These are phyloP conservation scores for Sarocladium brachiariae DNA, from an alignment of 2,329 filamentous ascomycete genomes.

Conservation along the genomic window DNA sequence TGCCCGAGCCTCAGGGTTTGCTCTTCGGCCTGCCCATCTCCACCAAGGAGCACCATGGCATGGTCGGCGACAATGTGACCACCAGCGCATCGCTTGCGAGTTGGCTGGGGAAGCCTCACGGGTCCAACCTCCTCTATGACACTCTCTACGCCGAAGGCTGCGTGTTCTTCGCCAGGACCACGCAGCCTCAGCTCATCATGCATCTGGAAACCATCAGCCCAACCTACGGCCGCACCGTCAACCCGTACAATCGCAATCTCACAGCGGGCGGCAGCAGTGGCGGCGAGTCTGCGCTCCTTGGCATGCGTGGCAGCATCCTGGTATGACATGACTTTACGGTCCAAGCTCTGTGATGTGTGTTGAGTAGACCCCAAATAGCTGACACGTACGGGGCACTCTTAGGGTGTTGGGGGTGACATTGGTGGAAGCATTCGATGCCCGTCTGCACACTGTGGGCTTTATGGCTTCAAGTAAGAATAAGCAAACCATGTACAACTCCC, in stretches of 20 bases:
- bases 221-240: conserved; percentile 54
- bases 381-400: too few species aligned
- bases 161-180: conserved; percentile 60
- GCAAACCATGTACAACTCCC: too few species aligned
- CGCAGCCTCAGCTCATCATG: conserved; percentile 53
- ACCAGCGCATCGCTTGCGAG: conserved; percentile 22
- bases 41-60: conserved; percentile 27
- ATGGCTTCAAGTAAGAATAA: conserved; percentile 24
- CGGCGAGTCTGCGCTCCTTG: conserved; percentile 40
- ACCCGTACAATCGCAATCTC: conserved; percentile 53
- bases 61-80: conserved; percentile 23
- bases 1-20: conserved; percentile 24
- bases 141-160: conserved; percentile 25
- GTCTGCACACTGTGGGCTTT: conserved; percentile 27
- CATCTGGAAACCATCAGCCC: conserved; percentile 57
- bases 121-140: conserved; percentile 25
- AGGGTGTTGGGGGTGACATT: conserved; percentile 36
- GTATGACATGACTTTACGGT: conserved; percentile 15
- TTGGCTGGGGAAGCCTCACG: conserved; percentile 25
- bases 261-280: conserved; percentile 60
- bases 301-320: conserved; percentile 33
- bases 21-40: conserved; percentile 46
- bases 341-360: too few species aligned
- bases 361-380: too few species aligned
- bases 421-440: conserved; percentile 33